Conservation (phyloP, 2,329 filamentous ascomycete species). For the Sporothrix pseudoabietina region DNA sequence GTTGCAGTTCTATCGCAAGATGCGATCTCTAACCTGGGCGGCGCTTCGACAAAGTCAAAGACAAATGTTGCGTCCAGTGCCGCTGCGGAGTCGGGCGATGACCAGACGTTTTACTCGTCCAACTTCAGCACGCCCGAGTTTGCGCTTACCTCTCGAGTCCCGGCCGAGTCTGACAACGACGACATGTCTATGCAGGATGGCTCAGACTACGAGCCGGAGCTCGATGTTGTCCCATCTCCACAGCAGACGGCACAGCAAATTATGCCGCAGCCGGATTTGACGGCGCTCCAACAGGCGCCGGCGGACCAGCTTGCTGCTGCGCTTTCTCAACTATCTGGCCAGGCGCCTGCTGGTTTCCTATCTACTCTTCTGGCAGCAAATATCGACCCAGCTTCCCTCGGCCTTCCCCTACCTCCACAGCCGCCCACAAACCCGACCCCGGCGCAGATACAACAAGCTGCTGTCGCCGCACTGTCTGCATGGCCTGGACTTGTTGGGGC, state of each 20-base stretch:
- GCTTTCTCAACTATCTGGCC: not conserved
- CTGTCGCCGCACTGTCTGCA: not conserved
- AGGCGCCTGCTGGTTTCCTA: not conserved
- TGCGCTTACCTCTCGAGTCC: conserved; percentile 52
- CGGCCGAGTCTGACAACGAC: conserved; percentile 48
- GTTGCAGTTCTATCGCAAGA: not conserved
- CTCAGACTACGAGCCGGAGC: conserved; percentile 43
- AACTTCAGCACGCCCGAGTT: conserved; percentile 76
- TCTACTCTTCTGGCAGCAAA: not conserved
- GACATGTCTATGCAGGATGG: conserved; percentile 46
- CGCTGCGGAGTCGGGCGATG: conserved; percentile 80
- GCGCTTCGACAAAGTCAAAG: not conserved
- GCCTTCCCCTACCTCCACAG: not conserved
- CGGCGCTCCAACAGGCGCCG: not conserved
- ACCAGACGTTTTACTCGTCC: conserved; percentile 95
- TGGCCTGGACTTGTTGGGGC: not conserved
- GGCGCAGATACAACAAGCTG: not conserved
- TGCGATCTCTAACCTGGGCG: conserved; percentile 11
- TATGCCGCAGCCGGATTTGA: not conserved
- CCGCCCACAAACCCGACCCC: not conserved
- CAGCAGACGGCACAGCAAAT: not conserved
- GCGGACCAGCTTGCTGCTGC: conserved; percentile 15
- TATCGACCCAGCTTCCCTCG: not conserved
- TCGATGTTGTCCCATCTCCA: conserved; percentile 31
- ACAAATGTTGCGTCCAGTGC: conserved; percentile 20